Conservation (phyloP, 164 flowering plant genomes). For the Nymphaea thermarum region DNA sequence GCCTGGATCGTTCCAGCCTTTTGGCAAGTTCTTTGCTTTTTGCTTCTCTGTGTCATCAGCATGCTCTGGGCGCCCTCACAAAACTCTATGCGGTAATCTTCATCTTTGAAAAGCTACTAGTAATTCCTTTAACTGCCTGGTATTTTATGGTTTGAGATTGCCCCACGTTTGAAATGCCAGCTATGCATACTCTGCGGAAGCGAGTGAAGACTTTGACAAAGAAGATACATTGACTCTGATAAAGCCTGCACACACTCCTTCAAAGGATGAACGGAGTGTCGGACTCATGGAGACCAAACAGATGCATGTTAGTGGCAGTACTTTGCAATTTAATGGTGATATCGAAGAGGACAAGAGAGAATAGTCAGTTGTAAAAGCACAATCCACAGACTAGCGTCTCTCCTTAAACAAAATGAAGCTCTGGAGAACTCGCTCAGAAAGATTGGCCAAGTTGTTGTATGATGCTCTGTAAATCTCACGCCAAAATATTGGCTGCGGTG, state of each 20-base stretch:
- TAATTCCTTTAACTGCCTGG: too few relatives aligned
- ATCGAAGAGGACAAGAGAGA: constrained; percentile 76
- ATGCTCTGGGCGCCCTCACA: constrained; percentile 97
- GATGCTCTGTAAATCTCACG: too few relatives aligned
- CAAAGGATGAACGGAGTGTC: constrained; percentile 21
- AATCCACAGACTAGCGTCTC: not conserved
- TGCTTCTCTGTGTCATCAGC: constrained; percentile 77
- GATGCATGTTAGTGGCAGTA: not conserved
- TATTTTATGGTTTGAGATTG: not conserved
- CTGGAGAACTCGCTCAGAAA: too few relatives aligned
- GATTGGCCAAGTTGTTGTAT: too few relatives aligned
- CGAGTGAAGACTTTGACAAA: constrained; percentile 73
- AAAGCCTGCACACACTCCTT: constrained; percentile 42
- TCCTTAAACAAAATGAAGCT: not conserved
- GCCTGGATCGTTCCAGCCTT: constrained; percentile 98
- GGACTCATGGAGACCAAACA: not conserved
- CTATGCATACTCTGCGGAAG: constrained; percentile 74
- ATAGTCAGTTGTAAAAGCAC: constrained; percentile 9
- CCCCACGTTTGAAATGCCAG: constrained; percentile 17
- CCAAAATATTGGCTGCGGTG: too few relatives aligned
- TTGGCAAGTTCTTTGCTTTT: constrained; percentile 92
- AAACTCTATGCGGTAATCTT: constrained; percentile 54
- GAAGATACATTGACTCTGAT: constrained; percentile 66
- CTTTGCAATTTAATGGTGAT: constrained; percentile 17
- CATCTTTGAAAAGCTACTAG: not conserved